Evolutionary conservation across 1,284 basidiomycete genomes (phyloP), one percentile per base, ranked within the genome.

Genomic region (Puccinia hordei): DNA sequence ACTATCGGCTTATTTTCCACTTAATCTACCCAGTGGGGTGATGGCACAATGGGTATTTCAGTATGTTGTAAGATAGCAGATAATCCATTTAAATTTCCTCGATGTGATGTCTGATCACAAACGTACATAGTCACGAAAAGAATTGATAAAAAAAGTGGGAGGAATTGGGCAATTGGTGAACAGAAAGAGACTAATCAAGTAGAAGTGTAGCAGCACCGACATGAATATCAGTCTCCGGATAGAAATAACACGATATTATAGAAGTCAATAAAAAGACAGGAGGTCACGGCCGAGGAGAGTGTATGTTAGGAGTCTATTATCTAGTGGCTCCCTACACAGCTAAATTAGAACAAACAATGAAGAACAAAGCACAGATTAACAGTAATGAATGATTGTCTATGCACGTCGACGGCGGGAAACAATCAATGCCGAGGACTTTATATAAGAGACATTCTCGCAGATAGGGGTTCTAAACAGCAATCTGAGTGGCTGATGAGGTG

Each of bases 401-500:
- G 63, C 63, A 66, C 63, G 63, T 46, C 63, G 24, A 46, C 63
- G 41, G 38, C 63, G 22, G 24, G 17, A 46, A 19, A 66, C 63
- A 66, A 66, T 44, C 27, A 33, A 27, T 59, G 57, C 57, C 57
- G 57, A 59, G 15, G 57, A 66, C 63, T n/a, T 41, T 22, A 66
- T n/a, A n/a, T 41, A 13, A 22, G 6, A 44, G 13, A 30, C 22
- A 19, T 15, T 41, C 61, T 33, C 19, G 27, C 19, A 15, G 9
- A n/a, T 8, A 66, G 17, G 63, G 41, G 27, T 6, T 46, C 41
- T 57, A 73, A 19, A 73, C 71, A 55, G 71, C 71, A 35, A 73
- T 73, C 41, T 73, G 71, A 24, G 71, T 73, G 6, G 59, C 55
- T 30, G 71, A 55, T 4, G 71, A 30, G 15, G 53, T 24, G 35